Conservation (phyloP, 192 early-diverging fungal species). For the Kickxella alabastrina region DNA sequence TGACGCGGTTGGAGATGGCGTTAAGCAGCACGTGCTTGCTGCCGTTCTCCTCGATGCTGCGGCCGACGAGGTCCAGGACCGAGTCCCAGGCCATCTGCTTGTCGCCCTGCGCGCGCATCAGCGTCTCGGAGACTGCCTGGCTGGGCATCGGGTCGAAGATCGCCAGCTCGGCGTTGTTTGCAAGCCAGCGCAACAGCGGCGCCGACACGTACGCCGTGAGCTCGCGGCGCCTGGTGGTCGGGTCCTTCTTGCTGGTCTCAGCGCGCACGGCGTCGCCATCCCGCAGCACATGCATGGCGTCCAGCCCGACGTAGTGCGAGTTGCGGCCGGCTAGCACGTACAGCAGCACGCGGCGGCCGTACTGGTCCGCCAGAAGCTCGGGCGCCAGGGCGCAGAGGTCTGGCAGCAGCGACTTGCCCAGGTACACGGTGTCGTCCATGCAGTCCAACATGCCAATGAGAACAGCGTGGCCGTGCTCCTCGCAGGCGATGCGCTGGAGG, state of each 20-base stretch:
- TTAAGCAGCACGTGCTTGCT: slow-evolving; percentile 30
- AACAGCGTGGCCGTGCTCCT: slow-evolving; percentile 88
- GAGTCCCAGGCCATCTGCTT: slow-evolving; percentile 24
- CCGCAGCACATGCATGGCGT: slow-evolving; percentile 65
- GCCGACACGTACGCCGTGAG: slow-evolving; percentile 62
- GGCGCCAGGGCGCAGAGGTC: slow-evolving; percentile 37
- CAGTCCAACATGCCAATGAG: slow-evolving; percentile 79
- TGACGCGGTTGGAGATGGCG: slow-evolving; percentile 37
- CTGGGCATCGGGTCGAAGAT: slow-evolving; percentile 64
- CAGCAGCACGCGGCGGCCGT: slow-evolving; percentile 74
- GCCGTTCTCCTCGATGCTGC: slow-evolving; percentile 1
- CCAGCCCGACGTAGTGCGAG: slow-evolving; percentile 66
- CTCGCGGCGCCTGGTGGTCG: slow-evolving; percentile 60
- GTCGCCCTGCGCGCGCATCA: slow-evolving; percentile 58
- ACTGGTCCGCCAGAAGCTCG: slow-evolving; percentile 69
- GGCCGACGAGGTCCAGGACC: slow-evolving; percentile 22
- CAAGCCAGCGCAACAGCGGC: slow-evolving; percentile 57
- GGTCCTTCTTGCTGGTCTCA: slow-evolving; percentile 87
- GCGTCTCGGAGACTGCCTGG: slow-evolving; percentile 67
- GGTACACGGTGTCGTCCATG: slow-evolving; percentile 89
- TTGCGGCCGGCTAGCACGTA: slow-evolving; percentile 78
- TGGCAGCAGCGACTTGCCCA: slow-evolving; percentile 70
- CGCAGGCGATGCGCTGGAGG: slow-evolving; percentile 72
- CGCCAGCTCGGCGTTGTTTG: slow-evolving; percentile 53
- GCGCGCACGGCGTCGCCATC: slow-evolving; percentile 64